Conservation (phyloP, 139 green algal species). For the Asterochloris erici region DNA sequence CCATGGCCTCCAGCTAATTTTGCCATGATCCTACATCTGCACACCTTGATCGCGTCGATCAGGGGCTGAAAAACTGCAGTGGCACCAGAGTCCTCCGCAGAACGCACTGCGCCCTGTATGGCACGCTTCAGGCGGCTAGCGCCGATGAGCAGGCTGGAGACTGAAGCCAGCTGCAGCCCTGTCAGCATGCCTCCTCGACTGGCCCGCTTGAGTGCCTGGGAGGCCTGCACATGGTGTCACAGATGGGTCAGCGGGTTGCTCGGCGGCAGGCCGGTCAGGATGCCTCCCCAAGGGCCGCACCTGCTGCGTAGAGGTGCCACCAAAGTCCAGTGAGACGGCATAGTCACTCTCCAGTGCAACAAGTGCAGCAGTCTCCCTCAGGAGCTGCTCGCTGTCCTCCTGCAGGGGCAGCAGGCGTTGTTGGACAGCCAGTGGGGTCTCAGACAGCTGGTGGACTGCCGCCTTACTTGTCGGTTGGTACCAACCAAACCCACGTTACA, state of each 20-base stretch:
- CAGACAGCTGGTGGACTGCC: too few species aligned
- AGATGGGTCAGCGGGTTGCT: constrained; percentile 1
- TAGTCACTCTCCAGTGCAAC: constrained; percentile 53
- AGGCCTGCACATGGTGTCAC: constrained; percentile 17
- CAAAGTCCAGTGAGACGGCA: constrained; percentile 68
- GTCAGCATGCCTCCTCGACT: constrained; percentile 59
- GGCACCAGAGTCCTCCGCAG: constrained; percentile 9
- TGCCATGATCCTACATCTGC: too few species aligned
- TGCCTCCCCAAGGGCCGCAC: constrained; percentile 23
- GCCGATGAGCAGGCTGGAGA: constrained; percentile 36
- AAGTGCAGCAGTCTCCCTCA: constrained; percentile 58
- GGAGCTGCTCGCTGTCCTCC: constrained; percentile 28
- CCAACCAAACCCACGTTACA: too few species aligned
- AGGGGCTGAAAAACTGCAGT: neutral
- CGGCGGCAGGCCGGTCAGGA: constrained; percentile 54
- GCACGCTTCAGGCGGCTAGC: constrained; percentile 32
- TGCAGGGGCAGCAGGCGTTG: neutral
- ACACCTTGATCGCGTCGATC: neutral
- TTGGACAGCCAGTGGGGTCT: too few species aligned
- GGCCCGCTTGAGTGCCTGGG: constrained; percentile 47
- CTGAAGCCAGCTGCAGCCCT: constrained; percentile 31
- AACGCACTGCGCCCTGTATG: constrained; percentile 17
- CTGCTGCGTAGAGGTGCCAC: constrained; percentile 55
- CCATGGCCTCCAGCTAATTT: too few species aligned
- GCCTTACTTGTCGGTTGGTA: too few species aligned